phyloP scores from a whole-genome alignment of 129 eudicot species.

The Lactuca sativa region DNA sequence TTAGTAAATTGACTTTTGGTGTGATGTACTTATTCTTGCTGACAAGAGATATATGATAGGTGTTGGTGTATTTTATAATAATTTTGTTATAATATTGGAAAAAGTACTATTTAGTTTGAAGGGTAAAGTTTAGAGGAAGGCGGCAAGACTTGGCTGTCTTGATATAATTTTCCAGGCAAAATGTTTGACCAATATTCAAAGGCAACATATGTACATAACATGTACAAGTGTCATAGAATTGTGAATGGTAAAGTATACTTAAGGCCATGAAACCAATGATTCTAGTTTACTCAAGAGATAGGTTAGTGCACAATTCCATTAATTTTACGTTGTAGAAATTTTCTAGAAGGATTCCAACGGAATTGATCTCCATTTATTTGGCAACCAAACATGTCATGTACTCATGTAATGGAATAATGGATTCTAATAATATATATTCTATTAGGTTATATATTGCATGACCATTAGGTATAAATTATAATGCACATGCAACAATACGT shows the following conservation, averaged over 20 bases:
- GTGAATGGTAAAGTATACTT: neutral
- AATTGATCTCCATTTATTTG: no score
- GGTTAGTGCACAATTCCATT: no score
- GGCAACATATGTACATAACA: neutral
- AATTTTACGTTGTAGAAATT: no score
- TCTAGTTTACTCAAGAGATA: neutral
- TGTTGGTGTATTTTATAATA: neutral
- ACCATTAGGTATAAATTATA: no score
- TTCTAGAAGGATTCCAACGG: no score
- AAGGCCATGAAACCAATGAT: neutral
- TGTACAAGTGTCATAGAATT: neutral
- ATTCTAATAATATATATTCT: no score
- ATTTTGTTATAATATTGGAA: neutral
- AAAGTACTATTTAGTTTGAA: neutral
- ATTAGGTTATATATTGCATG: no score
- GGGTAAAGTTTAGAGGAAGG: neutral
- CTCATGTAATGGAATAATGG: no score
- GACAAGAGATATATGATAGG: conserved; percentile 24
- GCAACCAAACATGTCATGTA: no score
- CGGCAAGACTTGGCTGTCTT: neutral
- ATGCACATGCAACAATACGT: no score
- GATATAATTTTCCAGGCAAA: conserved; percentile 1
- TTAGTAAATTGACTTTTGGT: conserved; percentile 10
- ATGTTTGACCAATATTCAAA: neutral
- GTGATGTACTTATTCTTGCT: conserved; percentile 15